A percentile compares a stretch with the other conserved stretches of the same genome.
phyloP scores from a whole-genome alignment of 2,329 filamentous ascomycete species.

The Colletotrichum coccodes region DNA sequence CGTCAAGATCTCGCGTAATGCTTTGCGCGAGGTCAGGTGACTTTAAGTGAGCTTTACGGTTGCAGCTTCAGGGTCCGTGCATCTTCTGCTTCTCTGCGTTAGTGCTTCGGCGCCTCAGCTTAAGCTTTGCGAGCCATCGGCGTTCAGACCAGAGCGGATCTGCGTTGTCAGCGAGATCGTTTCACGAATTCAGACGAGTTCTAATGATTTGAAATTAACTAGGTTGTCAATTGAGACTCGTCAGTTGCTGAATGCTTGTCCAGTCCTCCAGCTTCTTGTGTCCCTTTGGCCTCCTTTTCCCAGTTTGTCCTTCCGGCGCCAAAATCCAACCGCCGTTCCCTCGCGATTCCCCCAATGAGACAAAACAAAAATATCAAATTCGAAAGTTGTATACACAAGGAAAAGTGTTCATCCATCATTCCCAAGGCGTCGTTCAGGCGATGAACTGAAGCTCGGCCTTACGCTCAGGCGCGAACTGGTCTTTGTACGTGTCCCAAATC shows the following conservation, averaged over 20 bases:
- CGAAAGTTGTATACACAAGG: background rate
- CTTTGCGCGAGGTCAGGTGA: conserved; percentile 27
- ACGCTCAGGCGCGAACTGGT: conserved; percentile 73
- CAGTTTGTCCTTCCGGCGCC: conserved; percentile 1
- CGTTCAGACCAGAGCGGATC: too few species aligned
- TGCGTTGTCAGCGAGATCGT: background rate
- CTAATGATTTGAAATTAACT: background rate
- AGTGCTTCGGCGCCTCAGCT: background rate
- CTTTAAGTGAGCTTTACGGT: conserved; percentile 1
- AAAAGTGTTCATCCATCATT: background rate
- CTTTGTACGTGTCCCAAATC: conserved; percentile 83
- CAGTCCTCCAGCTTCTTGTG: background rate
- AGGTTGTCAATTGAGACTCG: background rate
- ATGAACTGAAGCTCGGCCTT: conserved; percentile 75
- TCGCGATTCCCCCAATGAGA: background rate
- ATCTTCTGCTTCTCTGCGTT: background rate
- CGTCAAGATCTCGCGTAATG: conserved; percentile 18
- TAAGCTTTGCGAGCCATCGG: background rate
- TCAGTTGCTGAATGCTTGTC: background rate
- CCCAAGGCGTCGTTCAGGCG: conserved; percentile 48
- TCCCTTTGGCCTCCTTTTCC: conserved; percentile 1
- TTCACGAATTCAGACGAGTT: background rate
- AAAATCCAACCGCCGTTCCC: background rate
- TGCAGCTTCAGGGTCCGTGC: background rate
- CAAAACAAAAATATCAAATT: background rate